Conservation (phyloP, 352 stramenopile species). For the Globisporangium carolinianum region DNA sequence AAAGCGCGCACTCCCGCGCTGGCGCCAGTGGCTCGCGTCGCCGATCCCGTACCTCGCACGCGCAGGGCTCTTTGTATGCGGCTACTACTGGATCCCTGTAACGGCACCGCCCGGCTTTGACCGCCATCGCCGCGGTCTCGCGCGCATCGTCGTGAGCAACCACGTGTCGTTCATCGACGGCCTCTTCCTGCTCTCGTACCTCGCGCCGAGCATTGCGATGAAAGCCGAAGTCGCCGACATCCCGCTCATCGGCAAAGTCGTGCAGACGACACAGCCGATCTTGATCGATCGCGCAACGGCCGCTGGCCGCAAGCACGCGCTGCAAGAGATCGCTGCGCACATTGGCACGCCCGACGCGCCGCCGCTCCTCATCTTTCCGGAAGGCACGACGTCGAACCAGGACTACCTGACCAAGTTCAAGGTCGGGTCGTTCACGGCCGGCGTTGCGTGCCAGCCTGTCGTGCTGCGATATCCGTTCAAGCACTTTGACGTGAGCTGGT, state of each 20-base stretch:
- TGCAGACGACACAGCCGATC: slow-evolving; percentile 58
- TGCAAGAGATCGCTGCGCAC: slow-evolving; percentile 56
- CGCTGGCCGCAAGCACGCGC: slow-evolving; percentile 41
- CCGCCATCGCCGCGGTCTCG: slow-evolving; percentile 13
- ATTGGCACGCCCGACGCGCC: slow-evolving; percentile 32
- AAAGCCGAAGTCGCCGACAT: slow-evolving; percentile 55
- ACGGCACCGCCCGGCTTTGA: slow-evolving; percentile 18
- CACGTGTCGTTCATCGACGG: slow-evolving; percentile 68
- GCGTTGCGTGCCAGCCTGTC: slow-evolving; percentile 49
- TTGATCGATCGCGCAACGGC: slow-evolving; percentile 50
- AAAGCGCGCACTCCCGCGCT: slow-evolving; percentile 24
- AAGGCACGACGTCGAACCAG: slow-evolving; percentile 73
- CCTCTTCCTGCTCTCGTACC: slow-evolving; percentile 44
- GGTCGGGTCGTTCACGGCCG: slow-evolving; percentile 57
- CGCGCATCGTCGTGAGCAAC: slow-evolving; percentile 61
- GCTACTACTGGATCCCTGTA: slow-evolving; percentile 63
- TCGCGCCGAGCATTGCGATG: slow-evolving; percentile 64
- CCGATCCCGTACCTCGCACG: slow-evolving; percentile 37
- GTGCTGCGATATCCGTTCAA: slow-evolving; percentile 58
- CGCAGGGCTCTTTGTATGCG: slow-evolving; percentile 46
- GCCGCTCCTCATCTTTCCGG: slow-evolving; percentile 63
- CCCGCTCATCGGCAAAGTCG: slow-evolving; percentile 46
- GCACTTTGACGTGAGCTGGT: slow-evolving; percentile 73
- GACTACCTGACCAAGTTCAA: slow-evolving; percentile 71
- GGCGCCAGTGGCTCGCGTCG: slow-evolving; percentile 31